Base-by-base conservation (phyloP, 257 asterid species). In the Gynochthodes officinalis region DNA sequence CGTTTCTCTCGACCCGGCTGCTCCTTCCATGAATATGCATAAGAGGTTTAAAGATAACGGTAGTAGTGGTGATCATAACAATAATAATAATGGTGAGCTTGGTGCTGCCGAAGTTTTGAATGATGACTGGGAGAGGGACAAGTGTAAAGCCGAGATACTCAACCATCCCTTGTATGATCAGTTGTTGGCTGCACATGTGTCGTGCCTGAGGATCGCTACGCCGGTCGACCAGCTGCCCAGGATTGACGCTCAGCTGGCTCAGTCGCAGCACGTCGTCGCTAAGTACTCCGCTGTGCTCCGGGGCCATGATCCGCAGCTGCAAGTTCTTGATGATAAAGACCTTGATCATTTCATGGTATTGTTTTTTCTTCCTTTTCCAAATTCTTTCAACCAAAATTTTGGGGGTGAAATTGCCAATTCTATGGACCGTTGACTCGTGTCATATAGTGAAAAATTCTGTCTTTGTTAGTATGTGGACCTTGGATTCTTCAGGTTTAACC, bases 181-280 rank as follows among this genome's bases (percentile, higher is more conserved):
- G 86, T 79, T 93, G 13, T 76, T 93, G 74, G 88, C 96, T 77
- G 97, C 97, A 32, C 98, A 93, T 75, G 96, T 93, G 13, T 81
- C 96, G 33, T 93, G 98, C 84, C 86, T 93, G 77, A 88, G 98
- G 21, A 93, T 93, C 50, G 97, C 98, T 0, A 93, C 98, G 15
- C 98, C 98, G 73, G 98, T 93, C 32, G 98, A 93, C 90, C 98
- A 93, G 87, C 86, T 94, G 32, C 96, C 97, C 5, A 86, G 96
- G 86, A 89, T 94, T 81, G 98, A 94, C 72, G 96, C 98, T 2
- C 98, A 94, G 95, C 78, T 94, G 12, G 97, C 90, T 2, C 96
- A 86, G 85, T 89, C 97, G 42, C 97, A 88, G 74, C 90, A 88
- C 83, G 95, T 91, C 7, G 96, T 89, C 23, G 90, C 96, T 19